Percentiles rank a stretch among this genome's conserved stretches.
Evolutionary conservation across 805 yeast species (phyloP).

Genomic region (Candida rishiriensis): DNA sequence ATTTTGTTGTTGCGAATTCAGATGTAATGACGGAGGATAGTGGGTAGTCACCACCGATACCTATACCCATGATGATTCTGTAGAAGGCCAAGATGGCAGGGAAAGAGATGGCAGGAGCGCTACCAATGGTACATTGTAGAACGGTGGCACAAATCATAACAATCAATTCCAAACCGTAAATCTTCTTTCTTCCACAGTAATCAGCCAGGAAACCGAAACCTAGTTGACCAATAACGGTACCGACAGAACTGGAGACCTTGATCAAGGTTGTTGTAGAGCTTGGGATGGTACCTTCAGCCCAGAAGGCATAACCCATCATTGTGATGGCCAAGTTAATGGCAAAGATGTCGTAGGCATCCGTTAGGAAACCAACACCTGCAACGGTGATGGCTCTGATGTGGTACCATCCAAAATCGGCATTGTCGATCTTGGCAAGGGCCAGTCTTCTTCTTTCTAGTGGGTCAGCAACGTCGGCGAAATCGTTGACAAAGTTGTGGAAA

Average conservation of each 20-base stretch:
- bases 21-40: slow-evolving; percentile 89
- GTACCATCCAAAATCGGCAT: slow-evolving; percentile 76
- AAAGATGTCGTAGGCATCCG: slow-evolving; percentile 90
- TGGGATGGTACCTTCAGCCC: slow-evolving; percentile 54
- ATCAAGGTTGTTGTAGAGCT: slow-evolving; percentile 68
- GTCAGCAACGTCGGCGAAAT: slow-evolving; percentile 77
- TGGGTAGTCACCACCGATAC: slow-evolving; percentile 97
- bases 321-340: slow-evolving; percentile 80
- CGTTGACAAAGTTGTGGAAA: slow-evolving; percentile 76
- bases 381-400: slow-evolving; percentile 77
- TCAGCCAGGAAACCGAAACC: slow-evolving; percentile 84
- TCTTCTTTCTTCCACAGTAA: slow-evolving; percentile 75
- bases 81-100: slow-evolving; percentile 70
- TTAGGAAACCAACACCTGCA: slow-evolving; percentile 92
- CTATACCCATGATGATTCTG: slow-evolving; percentile 89
- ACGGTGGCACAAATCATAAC: slow-evolving; percentile 78
- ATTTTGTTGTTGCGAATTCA: slow-evolving; percentile 88
- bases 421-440: slow-evolving; percentile 80
- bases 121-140: slow-evolving; percentile 70
- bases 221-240: slow-evolving; percentile 88
- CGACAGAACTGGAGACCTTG: slow-evolving; percentile 88
- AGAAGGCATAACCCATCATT: slow-evolving; percentile 74
- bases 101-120: slow-evolving; percentile 66
- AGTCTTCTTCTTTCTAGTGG: slow-evolving; percentile 84
- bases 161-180: slow-evolving; percentile 84